Conservation (phyloP, 2,329 filamentous ascomycete species). For the Fusarium goolgardi region DNA sequence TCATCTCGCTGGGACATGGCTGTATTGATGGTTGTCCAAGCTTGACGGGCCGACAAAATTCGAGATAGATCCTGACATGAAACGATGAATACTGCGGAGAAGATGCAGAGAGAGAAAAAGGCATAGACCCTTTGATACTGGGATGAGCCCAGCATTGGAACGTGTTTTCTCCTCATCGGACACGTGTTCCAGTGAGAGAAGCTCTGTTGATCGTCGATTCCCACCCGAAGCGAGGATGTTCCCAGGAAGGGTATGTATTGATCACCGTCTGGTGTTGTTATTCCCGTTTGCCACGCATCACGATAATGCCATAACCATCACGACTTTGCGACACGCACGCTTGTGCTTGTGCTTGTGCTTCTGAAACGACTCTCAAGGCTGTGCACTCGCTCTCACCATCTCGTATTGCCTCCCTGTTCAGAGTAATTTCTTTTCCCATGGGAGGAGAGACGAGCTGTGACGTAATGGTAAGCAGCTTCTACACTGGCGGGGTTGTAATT, state of each 20-base stretch:
- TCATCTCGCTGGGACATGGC: constrained; percentile 26
- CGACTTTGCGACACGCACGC: neutral
- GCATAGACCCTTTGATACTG: constrained; percentile 10
- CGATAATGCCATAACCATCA: constrained; percentile 1
- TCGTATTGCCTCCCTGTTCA: neutral
- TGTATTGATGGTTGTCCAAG: constrained; percentile 25
- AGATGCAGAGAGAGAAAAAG: neutral
- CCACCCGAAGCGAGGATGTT: constrained; percentile 34
- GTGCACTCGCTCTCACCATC: neutral
- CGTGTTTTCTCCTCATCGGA: constrained; percentile 8
- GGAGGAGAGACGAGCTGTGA: constrained; percentile 36
- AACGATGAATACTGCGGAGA: constrained; percentile 38
- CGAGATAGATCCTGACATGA: constrained; percentile 37
- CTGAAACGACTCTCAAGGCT: neutral
- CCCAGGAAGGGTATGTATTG: constrained; percentile 26
- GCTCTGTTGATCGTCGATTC: constrained; percentile 23
- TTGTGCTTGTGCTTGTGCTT: neutral
- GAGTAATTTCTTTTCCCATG: constrained; percentile 4
- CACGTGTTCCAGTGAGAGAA: constrained; percentile 39
- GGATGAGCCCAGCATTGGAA: constrained; percentile 8
- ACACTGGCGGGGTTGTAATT: constrained; percentile 32
- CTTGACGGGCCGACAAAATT: constrained; percentile 33
- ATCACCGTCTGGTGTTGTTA: constrained; percentile 18
- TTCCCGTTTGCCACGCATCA: constrained; percentile 5
- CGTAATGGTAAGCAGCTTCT: constrained; percentile 30